Evolutionary conservation across 2,329 filamentous ascomycete species (phyloP).

Genomic region (Teratosphaeria zuluensis): DNA sequence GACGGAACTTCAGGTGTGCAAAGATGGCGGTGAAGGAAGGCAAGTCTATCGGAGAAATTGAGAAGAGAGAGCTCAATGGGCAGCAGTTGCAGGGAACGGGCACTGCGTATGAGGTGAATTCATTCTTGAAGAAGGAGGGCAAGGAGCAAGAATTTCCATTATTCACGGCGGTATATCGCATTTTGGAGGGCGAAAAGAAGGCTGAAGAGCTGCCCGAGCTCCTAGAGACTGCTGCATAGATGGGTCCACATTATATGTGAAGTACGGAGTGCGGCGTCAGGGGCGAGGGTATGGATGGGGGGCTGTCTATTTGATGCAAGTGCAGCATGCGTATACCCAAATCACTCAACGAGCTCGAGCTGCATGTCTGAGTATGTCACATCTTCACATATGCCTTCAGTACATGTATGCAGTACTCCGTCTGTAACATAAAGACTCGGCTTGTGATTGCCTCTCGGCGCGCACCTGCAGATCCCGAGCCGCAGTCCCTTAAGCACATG

Average conservation of each 20-base stretch:
- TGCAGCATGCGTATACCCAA: not conserved
- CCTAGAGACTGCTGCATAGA: slow-evolving; percentile 3
- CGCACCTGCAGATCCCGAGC: not conserved
- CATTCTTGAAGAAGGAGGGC: slow-evolving; percentile 70
- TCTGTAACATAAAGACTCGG: not conserved
- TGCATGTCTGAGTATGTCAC: not conserved
- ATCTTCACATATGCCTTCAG: not conserved
- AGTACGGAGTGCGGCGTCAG: not conserved
- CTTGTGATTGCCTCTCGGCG: not conserved
- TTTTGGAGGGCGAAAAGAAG: slow-evolving; percentile 64
- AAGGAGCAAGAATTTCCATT: slow-evolving; percentile 79
- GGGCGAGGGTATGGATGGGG: not conserved
- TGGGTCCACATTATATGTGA: not conserved
- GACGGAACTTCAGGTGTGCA: slow-evolving; percentile 88
- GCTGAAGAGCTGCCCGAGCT: slow-evolving; percentile 73
- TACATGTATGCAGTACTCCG: not conserved
- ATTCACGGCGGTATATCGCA: slow-evolving; percentile 79
- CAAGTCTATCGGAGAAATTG: slow-evolving; percentile 74
- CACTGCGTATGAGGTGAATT: slow-evolving; percentile 85
- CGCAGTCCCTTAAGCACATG: not conserved
- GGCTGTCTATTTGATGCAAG: not conserved
- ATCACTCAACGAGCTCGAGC: not conserved
- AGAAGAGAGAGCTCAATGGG: slow-evolving; percentile 82
- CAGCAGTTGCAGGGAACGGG: slow-evolving; percentile 94
- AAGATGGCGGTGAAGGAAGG: slow-evolving; percentile 76